phyloP scores from a whole-genome alignment of 2,329 filamentous ascomycete genomes.

The Pseudocercospora macadamiae region DNA sequence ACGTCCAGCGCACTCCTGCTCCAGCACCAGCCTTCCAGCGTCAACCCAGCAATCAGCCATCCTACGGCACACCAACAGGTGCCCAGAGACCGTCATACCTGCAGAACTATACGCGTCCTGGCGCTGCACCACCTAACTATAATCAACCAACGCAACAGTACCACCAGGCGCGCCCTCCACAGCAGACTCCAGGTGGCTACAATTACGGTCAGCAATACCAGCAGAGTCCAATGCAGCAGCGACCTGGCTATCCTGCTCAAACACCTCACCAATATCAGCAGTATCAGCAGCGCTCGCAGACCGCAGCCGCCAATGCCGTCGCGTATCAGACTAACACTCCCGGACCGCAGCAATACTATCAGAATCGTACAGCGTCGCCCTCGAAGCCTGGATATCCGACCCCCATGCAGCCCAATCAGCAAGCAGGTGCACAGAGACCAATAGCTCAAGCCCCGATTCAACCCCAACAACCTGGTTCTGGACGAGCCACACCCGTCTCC shows the following conservation, averaged over 20 bases:
- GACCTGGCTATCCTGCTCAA: conserved; percentile 24
- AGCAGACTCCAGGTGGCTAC: conserved; percentile 26
- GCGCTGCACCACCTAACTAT: conserved; percentile 28
- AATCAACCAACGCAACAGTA: conserved; percentile 33
- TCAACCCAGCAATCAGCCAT: conserved; percentile 30
- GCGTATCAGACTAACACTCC: conserved; percentile 30
- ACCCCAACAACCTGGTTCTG: conserved; percentile 27
- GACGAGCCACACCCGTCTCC: conserved; percentile 33
- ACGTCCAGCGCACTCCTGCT: conserved; percentile 30
- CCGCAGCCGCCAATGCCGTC: conserved; percentile 27
- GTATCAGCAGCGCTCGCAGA: conserved; percentile 30
- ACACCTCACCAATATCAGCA: conserved; percentile 26
- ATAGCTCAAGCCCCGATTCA: conserved; percentile 23
- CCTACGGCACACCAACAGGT: conserved; percentile 33
- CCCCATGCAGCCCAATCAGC: conserved; percentile 16
- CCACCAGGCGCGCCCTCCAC: conserved; percentile 27
- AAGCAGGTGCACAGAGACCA: conserved; percentile 19
- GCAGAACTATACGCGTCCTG: conserved; percentile 33
- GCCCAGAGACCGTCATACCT: conserved; percentile 25
- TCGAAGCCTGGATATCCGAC: conserved; percentile 26
- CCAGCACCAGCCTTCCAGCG: conserved; percentile 32
- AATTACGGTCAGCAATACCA: conserved; percentile 29
- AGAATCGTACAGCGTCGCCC: conserved; percentile 34
- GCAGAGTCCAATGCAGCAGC: conserved; percentile 28
- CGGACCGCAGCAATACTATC: conserved; percentile 21